These are phyloP conservation scores for Torrubiellomyces zombiae DNA, from an alignment of 2,329 filamentous ascomycete genomes.

Conservation along the genomic window DNA sequence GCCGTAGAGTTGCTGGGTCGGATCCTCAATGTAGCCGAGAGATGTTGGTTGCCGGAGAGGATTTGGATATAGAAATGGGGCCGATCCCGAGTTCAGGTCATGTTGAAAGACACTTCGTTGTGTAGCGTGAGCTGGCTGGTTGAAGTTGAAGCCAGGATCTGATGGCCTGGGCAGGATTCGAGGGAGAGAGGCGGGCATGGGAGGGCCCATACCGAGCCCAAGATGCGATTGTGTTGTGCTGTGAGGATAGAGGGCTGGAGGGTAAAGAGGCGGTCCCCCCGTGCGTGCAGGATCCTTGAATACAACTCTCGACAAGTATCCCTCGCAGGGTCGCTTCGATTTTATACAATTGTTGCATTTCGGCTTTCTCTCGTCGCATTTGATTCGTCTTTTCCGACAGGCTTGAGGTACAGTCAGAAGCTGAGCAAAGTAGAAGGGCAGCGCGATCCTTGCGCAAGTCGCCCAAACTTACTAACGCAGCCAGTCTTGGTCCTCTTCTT, in stretches of 20 bases:
- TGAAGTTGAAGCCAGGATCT: too few species aligned
- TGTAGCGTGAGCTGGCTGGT: too few species aligned
- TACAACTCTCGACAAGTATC: constrained; percentile 64
- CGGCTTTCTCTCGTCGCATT: constrained; percentile 82
- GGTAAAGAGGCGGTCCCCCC: constrained; percentile 4
- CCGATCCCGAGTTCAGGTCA: too few species aligned
- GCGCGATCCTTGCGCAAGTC: constrained; percentile 1
- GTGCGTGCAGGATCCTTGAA: constrained; percentile 49
- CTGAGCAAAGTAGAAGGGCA: constrained; percentile 1
- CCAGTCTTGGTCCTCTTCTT: constrained; percentile 80
- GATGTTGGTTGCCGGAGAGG: too few species aligned
- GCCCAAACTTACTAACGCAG: constrained; percentile 54
- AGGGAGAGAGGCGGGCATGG: too few species aligned
- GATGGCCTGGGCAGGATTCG: too few species aligned
- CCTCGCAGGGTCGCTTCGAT: constrained; percentile 69
- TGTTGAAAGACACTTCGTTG: too few species aligned
- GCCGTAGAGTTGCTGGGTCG: too few species aligned
- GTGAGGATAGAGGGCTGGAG: neutral
- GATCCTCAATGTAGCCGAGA: too few species aligned
- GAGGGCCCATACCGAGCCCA: too few species aligned
- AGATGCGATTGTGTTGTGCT: constrained; percentile 33
- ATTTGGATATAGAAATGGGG: too few species aligned
- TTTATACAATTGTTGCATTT: constrained; percentile 75
- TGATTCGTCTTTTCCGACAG: constrained; percentile 87
- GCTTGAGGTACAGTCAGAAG: constrained; percentile 31